Evolutionary conservation across 495 filamentous ascomycete genomes (phyloP).

Genomic region (Margaritispora aquatica): DNA sequence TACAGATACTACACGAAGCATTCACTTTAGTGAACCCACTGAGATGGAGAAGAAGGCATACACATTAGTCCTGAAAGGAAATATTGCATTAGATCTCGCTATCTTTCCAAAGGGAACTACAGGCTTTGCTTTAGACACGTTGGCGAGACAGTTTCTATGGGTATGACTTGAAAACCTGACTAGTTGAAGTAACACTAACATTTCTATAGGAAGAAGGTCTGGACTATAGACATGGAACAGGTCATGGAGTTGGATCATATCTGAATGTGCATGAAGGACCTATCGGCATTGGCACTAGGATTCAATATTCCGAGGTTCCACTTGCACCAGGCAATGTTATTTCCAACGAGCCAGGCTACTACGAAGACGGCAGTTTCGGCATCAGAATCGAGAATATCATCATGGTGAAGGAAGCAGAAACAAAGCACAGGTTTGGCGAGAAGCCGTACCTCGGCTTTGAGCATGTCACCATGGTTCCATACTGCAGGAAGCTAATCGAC

Average conservation of each 20-base stretch:
- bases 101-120: conserved; percentile 94
- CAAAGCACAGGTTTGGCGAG: conserved; percentile 82
- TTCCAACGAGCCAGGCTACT: conserved; percentile 94
- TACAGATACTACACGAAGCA: conserved; percentile 89
- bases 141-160: conserved; percentile 93
- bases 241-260: conserved; percentile 90
- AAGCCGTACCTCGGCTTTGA: conserved; percentile 94
- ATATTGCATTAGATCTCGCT: conserved; percentile 81
- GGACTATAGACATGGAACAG: conserved; percentile 95
- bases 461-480: conserved; percentile 94
- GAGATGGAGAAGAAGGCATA: conserved; percentile 85
- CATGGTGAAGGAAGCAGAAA: conserved; percentile 81
- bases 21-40: conserved; percentile 86
- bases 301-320: conserved; percentile 87
- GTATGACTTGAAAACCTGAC: conserved; percentile 25
- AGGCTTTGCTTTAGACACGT: conserved; percentile 82
- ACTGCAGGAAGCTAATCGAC: conserved; percentile 87
- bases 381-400: conserved; percentile 96
- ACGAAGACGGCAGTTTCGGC: conserved; percentile 96
- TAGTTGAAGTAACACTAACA: conserved; percentile 11
- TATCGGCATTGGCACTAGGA: conserved; percentile 88
- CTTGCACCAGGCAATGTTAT: conserved; percentile 89
- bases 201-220: conserved; percentile 63
- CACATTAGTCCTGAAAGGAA: conserved; percentile 93
- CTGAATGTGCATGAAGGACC: conserved; percentile 97